Evolutionary conservation across 331 rosid species (phyloP), one percentile per base, ranked within the genome.

Genomic region (Quercus phellos): DNA sequence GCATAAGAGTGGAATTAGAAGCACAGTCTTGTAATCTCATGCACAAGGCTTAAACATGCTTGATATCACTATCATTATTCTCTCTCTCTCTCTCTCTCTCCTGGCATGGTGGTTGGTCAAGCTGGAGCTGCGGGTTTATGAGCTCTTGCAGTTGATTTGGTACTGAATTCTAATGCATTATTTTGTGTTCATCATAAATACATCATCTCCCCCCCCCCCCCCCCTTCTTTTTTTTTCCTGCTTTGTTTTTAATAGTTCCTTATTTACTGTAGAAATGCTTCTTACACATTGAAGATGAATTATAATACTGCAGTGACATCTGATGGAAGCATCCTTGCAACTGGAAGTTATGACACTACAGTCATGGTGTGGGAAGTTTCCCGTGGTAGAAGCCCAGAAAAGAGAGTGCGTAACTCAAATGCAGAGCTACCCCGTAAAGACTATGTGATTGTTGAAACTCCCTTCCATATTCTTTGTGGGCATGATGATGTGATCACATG

Each of bases 321-420:
- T 77, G 98, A 94, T 68, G 98, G 98, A 74, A 88, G 95, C 86
- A 84, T 90, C 74, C 98, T 94, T 81, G 98, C 97, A 68, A 94
- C 98, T 55, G 98, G 98, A 83, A 92, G 98, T 88, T 89, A 84
- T 78, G 98, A 94, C 88, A 94, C 98, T 55, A 94, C 98, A 34
- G 93, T 94, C 51, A 94, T 94, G 98, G 89, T 94, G 56, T 94
- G 98, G 98, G 91, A 94, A 88, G 94, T 92, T 85, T 77, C 79
- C 58, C 93, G 92, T 68, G 92, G 94, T 81, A 92, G 84, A 90
- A 72, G 77, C 76, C 51, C 86, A 18, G 97, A 94, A 70, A 94
- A 90, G 88, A 87, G 88, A 86, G 74, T 74, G 21, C 98, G 95
- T 70, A 87, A 77, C 84, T 75, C 86, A 35, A 97, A 86, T 83